Base-by-base conservation (phyloP, 2,329 filamentous ascomycete genomes). In the Teratosphaeria epicoccoides region DNA sequence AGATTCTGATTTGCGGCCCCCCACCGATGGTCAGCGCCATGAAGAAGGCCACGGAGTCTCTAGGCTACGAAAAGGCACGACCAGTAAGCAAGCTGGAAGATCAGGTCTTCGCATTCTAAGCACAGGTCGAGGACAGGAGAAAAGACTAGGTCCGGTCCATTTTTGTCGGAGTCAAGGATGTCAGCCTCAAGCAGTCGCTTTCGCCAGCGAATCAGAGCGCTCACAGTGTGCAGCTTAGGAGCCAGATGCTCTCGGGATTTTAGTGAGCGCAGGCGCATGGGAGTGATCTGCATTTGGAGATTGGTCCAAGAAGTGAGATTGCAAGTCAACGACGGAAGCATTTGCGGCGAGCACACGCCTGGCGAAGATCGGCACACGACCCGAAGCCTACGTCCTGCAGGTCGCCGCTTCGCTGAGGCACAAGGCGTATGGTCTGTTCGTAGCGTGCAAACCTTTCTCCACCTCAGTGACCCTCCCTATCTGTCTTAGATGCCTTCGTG, bases 11-110 rank as follows among this genome's bases (percentile, higher is more conserved):
- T 60, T 98, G 93, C 68, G 93, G 93, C 51, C 93, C 93, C 53
- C 93, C 93, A 52, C 93, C 93, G 48, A 98, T 98, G 93, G 80
- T 97, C 58, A 87, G 85, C 64, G 91, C 89, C 49, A 85, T 97
- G 77, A 98, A 98, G 86, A 97, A 97, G 80, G 81, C 88, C 6
- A 85, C 90, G 48, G 88, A 94, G 73, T 79, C 81, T 57, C 79
- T 97, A 20, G 93, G 93, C 53, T 98, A 85, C 77, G 80, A 87
- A 67, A 97, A 97, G 79, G 87, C 93, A 43, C 82, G 84, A 55
- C 88, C 91, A 44, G 90, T 97, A 64, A 96, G 90, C 83, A 97
- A 97, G 81, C 83, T 97, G 50, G 87, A 91, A 68, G 93, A 98
- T 71, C 93, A 97, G 73, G 88, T 98, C 61, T 98, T 98, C 76